A percentile compares a stretch with the other conserved stretches of the same genome.
phyloP scores from a whole-genome alignment of 352 stramenopile genomes.

The Phytophthora foliorum region DNA sequence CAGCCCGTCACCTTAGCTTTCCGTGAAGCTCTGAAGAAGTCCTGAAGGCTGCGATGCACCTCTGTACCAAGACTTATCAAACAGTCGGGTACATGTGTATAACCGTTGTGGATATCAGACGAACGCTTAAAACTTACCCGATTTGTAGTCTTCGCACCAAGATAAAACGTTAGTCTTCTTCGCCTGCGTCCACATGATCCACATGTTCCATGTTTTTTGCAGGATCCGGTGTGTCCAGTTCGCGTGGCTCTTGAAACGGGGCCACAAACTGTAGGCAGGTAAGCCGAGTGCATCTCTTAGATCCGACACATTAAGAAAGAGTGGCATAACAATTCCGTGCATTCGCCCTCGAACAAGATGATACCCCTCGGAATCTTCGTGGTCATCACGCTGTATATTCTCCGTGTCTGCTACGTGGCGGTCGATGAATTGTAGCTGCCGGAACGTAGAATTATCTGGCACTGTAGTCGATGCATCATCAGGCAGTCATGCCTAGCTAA shows the following conservation, averaged over 20 bases:
- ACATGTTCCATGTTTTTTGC: background rate
- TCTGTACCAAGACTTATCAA: background rate
- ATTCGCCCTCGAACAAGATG: background rate
- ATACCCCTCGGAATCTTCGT: background rate
- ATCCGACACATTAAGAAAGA: constrained; percentile 13
- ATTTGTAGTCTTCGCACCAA: background rate
- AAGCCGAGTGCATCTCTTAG: background rate
- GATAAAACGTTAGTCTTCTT: background rate
- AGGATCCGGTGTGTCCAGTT: background rate
- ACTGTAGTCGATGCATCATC: too few species aligned
- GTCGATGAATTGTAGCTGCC: too few species aligned
- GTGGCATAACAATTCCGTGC: background rate
- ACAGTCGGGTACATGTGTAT: constrained; percentile 11
- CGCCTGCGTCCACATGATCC: background rate
- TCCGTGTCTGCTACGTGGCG: too few species aligned
- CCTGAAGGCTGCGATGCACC: background rate
- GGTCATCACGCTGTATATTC: too few species aligned
- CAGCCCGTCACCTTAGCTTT: constrained; percentile 15
- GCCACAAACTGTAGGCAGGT: constrained; percentile 12
- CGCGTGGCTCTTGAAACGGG: background rate
- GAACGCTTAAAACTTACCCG: constrained; percentile 3
- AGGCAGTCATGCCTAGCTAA: too few species aligned
- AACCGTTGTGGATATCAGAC: constrained; percentile 3
- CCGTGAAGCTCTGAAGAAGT: constrained; percentile 4
- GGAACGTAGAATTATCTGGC: too few species aligned